Percentiles rank a stretch among this genome's conserved stretches.
Conservation (phyloP, 2,329 filamentous ascomycete species). For the Westerdykella ornata region DNA sequence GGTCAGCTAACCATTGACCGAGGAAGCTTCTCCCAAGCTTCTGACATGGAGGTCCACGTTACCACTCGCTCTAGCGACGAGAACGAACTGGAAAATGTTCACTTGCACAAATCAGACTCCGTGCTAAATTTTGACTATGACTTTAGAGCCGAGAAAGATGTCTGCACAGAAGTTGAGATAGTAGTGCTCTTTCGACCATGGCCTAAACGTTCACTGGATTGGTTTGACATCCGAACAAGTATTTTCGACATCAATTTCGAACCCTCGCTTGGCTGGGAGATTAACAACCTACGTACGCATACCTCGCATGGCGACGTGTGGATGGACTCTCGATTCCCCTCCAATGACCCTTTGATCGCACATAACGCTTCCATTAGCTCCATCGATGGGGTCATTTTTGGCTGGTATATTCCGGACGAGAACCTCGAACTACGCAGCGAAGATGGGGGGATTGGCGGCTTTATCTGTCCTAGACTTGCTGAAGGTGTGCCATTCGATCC, state of each 20-base stretch:
- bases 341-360: conserved; percentile 6
- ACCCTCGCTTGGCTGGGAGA: conserved; percentile 8
- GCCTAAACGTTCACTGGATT: conserved; percentile 3
- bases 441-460: conserved; percentile 2
- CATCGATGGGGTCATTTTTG: conserved; percentile 6
- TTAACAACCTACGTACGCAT: conserved; percentile 10
- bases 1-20: conserved; percentile 5
- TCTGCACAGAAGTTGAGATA: conserved; percentile 9
- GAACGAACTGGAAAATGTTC: conserved; percentile 3
- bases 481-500: conserved; percentile 1
- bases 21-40: conserved; percentile 4
- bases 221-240: conserved; percentile 8
- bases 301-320: conserved; percentile 8
- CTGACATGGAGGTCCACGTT: conserved; percentile 8
- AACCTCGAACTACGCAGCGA: conserved; percentile 11
- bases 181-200: conserved; percentile 8
- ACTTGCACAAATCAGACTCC: conserved; percentile 2
- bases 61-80: conserved; percentile 3
- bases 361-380: conserved; percentile 12
- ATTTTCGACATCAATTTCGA: conserved; percentile 7
- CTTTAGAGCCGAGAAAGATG: not conserved
- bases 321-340: conserved; percentile 1
- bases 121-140: conserved; percentile 2
- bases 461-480: conserved; percentile 3
- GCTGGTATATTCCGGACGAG: conserved; percentile 6